phyloP scores from a whole-genome alignment of 768 basidiomycete genomes.

The Mrakia hoshinonis region DNA sequence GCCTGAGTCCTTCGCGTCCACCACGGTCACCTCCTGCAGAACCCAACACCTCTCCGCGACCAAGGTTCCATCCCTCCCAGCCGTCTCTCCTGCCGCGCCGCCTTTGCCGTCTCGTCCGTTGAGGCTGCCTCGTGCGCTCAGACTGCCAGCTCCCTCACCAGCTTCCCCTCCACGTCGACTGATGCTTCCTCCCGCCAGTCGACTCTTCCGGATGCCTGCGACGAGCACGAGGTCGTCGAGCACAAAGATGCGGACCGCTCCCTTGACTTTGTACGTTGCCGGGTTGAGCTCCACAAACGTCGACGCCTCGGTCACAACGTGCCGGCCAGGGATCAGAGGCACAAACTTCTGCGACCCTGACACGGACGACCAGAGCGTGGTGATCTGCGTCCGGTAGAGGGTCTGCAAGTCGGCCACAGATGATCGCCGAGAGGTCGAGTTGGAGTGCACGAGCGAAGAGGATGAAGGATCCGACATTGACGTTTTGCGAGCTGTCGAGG shows the following conservation, averaged over 20 bases:
- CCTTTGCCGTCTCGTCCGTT: conserved; percentile 46
- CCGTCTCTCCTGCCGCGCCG: conserved; percentile 46
- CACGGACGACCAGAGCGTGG: conserved; percentile 74
- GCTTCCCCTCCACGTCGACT: not conserved
- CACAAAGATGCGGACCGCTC: conserved; percentile 78
- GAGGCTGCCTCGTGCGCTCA: conserved; percentile 28
- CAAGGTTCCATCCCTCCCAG: conserved; percentile 48
- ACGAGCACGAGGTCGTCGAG: conserved; percentile 86
- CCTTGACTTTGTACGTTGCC: conserved; percentile 87
- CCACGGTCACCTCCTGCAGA: conserved; percentile 82
- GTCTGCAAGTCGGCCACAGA: conserved; percentile 92
- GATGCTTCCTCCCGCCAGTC: conserved; percentile 2
- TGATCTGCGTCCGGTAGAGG: conserved; percentile 91
- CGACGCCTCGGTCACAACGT: conserved; percentile 78
- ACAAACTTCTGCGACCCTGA: conserved; percentile 94
- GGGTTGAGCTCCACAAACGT: conserved; percentile 76
- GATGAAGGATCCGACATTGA: conserved; percentile 56
- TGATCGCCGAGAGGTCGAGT: conserved; percentile 34
- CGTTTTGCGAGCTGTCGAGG: conserved; percentile 2
- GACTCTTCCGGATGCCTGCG: conserved; percentile 58
- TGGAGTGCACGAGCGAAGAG: conserved; percentile 57
- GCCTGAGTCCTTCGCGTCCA: conserved; percentile 91
- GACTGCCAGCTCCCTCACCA: not conserved
- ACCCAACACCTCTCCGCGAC: conserved; percentile 92
- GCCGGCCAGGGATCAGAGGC: conserved; percentile 80